Conservation (phyloP, 345 rosid species). For the Clarkia xantiana region DNA sequence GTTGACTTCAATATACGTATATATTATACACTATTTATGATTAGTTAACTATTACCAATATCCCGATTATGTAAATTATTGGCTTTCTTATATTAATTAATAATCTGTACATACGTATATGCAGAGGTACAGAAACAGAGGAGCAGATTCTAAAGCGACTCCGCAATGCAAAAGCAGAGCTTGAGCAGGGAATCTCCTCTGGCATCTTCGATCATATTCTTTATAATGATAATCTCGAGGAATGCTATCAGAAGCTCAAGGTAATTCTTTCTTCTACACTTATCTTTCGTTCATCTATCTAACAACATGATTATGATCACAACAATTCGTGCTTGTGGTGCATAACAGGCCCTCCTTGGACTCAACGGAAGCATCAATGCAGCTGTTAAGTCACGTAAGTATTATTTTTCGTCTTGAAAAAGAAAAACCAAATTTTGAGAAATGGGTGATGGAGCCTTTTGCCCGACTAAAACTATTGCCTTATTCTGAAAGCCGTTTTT, state of each 20-base stretch:
- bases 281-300: not conserved
- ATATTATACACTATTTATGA: too few relatives aligned
- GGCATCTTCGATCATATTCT: conserved; percentile 56
- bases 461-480: too few relatives aligned
- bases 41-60: too few relatives aligned
- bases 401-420: too few relatives aligned
- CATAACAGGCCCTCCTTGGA: conserved; percentile 42
- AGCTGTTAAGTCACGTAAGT: conserved; percentile 39
- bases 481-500: not conserved
- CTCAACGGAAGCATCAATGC: conserved; percentile 23
- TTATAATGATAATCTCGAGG: conserved; percentile 60
- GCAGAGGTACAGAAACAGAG: conserved; percentile 85
- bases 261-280: conserved; percentile 21
- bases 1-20: too few relatives aligned
- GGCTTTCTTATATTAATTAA: too few relatives aligned
- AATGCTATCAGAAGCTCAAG: conserved; percentile 71
- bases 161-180: conserved; percentile 60
- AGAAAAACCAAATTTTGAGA: too few relatives aligned
- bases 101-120: conserved; percentile 2
- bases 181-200: conserved; percentile 53
- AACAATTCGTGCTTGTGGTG: conserved; percentile 1
- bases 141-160: conserved; percentile 76
- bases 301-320: not conserved
- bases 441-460: too few relatives aligned
- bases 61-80: too few relatives aligned